phyloP scores from a whole-genome alignment of 257 asterid species.

The Capsicum rhomboideum region DNA sequence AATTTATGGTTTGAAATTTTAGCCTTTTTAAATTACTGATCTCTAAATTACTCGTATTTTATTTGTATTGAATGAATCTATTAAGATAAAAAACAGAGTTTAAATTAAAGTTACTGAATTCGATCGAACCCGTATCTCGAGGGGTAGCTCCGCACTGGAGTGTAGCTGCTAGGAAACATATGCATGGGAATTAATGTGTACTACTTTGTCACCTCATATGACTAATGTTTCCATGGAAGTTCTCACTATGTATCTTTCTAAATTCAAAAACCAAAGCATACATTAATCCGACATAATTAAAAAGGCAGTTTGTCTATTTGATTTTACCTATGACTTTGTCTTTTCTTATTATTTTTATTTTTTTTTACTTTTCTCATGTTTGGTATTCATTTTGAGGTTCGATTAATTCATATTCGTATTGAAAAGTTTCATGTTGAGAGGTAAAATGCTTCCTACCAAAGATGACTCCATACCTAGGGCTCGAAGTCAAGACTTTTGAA shows the following conservation, averaged over 20 bases:
- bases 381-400: background rate
- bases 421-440: no score
- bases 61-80: background rate
- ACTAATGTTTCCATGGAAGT: background rate
- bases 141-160: no score
- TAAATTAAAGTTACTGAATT: background rate
- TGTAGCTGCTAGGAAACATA: background rate
- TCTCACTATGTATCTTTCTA: background rate
- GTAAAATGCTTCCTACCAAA: no score
- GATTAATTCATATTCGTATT: background rate
- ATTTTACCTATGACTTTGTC: constrained; percentile 25
- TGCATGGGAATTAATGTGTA: constrained; percentile 14
- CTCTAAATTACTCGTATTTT: background rate
- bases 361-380: background rate
- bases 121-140: background rate
- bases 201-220: constrained; percentile 9
- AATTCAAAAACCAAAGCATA: background rate
- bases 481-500: no score
- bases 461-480: no score
- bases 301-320: constrained; percentile 9
- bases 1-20: background rate
- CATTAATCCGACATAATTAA: constrained; percentile 1
- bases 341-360: background rate
- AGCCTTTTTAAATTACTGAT: background rate
- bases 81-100: no score